Evolutionary conservation across 345 rosid species (phyloP), one percentile per base, ranked within the genome.

Genomic region (Combretum micranthum): DNA sequence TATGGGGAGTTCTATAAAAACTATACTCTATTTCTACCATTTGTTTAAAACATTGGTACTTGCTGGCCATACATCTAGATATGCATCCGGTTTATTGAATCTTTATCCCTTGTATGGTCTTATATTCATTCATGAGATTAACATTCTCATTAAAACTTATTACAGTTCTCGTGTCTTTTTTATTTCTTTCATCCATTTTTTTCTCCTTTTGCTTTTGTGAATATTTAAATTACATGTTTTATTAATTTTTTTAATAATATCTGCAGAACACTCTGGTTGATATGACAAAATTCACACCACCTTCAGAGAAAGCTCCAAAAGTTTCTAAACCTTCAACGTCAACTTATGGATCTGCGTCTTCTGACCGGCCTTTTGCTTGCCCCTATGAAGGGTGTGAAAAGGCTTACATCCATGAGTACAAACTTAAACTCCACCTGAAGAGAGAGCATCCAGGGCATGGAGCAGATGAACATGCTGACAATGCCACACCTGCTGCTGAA

Each of bases 361-460:
- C 77, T 3, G 96, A 85, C 50, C 97, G 95, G 15, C 99, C 99
- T 60, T 85, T 80, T 39, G 90, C 79, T 26, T 93, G 99, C 69
- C 99, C 97, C 6, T 93, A 85, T 23, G 90, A 90, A 39, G 91
- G 87, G 17, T 89, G 99, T 59, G 89, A 84, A 57, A 93, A 93
- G 75, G 90, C 96, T 32, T 93, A 89, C 76, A 93, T 87, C 60
- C 99, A 93, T 64, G 97, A 90, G 65, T 93, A 93, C 83, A 89
- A 93, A 81, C 96, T 89, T 55, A 93, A 87, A 72, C 97, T 89
- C 66, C 99, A 93, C 75, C 63, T 93, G 47, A 79, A 84, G 75
- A 85, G 94, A 54, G 96, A 89, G 70, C 99, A 93, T 83, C 97
- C 92, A 0, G 96, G 83, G 56, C 94, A 85, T 69, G 67, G 69